These are phyloP conservation scores for Paecilomyces niveus DNA, from an alignment of 2,329 filamentous ascomycete genomes.

Conservation along the genomic window DNA sequence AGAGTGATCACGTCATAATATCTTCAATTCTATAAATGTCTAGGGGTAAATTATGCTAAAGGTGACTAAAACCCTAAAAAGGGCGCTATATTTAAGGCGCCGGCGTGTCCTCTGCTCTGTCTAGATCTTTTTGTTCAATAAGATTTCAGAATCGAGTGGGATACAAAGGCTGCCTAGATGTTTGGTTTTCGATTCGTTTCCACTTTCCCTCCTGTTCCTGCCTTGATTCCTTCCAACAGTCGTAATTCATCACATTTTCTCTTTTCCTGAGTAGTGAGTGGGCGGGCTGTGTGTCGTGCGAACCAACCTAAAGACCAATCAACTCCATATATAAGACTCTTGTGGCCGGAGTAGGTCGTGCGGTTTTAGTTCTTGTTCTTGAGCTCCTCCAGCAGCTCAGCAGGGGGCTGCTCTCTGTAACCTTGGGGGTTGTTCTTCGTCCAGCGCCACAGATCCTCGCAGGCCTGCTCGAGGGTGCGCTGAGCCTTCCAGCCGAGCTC, in stretches of 20 bases:
- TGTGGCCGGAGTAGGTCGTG: too few relatives aligned
- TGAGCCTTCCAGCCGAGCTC: conserved; percentile 92
- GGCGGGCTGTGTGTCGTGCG: not conserved
- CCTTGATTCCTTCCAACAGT: not conserved
- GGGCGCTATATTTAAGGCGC: not conserved
- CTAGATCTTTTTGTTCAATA: not conserved
- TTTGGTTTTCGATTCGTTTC: not conserved
- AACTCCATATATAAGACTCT: not conserved
- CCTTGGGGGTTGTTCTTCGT: conserved; percentile 94
- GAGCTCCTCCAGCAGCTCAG: conserved; percentile 60
- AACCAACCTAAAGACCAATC: not conserved
- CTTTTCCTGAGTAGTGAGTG: not conserved
- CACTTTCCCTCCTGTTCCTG: not conserved
- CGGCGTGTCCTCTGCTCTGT: not conserved
- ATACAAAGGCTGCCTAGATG: not conserved
- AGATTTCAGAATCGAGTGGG: not conserved
- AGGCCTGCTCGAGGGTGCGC: conserved; percentile 84
- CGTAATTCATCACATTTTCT: conserved; percentile 11
- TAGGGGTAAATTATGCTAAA: not conserved
- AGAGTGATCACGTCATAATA: not conserved
- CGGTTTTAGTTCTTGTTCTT: conserved; percentile 18
- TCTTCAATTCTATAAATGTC: not conserved
- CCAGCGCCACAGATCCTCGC: conserved; percentile 93
- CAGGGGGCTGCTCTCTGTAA: conserved; percentile 85
- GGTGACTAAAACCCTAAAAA: not conserved